Conservation (phyloP, 2,329 filamentous ascomycete genomes). For the Rutstroemia sp. region DNA sequence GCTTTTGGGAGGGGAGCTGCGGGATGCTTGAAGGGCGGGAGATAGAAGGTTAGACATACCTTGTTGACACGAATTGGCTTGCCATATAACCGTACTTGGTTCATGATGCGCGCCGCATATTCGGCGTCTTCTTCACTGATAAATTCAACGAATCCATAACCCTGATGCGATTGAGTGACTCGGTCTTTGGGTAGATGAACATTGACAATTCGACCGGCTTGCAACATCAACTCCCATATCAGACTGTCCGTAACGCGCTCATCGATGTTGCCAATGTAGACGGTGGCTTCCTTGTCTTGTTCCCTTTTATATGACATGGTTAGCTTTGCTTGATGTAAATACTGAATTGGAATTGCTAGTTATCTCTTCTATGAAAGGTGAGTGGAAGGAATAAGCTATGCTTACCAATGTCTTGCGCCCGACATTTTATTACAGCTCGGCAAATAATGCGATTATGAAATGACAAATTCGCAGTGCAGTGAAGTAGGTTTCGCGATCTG, state of each 20-base stretch:
- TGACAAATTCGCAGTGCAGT: neutral
- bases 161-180: conserved; percentile 93
- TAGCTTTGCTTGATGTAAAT: conserved; percentile 16
- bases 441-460: neutral
- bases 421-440: conserved; percentile 29
- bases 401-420: conserved; percentile 62
- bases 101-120: conserved; percentile 95
- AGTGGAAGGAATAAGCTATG: neutral
- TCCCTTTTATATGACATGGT: conserved; percentile 51
- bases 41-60: conserved; percentile 36
- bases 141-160: conserved; percentile 98
- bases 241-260: conserved; percentile 87
- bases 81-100: conserved; percentile 85
- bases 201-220: conserved; percentile 94
- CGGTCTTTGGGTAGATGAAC: conserved; percentile 97
- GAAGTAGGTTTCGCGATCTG: neutral
- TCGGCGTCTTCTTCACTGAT: conserved; percentile 92
- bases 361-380: neutral
- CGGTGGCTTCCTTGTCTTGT: conserved; percentile 95
- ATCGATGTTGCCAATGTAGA: conserved; percentile 98
- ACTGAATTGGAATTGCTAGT: neutral
- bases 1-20: too few relatives aligned
- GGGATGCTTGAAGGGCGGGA: neutral
- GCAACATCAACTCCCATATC: conserved; percentile 96
- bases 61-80: conserved; percentile 98